phyloP scores from a whole-genome alignment of 345 rosid species.

The Citrus hindsii region DNA sequence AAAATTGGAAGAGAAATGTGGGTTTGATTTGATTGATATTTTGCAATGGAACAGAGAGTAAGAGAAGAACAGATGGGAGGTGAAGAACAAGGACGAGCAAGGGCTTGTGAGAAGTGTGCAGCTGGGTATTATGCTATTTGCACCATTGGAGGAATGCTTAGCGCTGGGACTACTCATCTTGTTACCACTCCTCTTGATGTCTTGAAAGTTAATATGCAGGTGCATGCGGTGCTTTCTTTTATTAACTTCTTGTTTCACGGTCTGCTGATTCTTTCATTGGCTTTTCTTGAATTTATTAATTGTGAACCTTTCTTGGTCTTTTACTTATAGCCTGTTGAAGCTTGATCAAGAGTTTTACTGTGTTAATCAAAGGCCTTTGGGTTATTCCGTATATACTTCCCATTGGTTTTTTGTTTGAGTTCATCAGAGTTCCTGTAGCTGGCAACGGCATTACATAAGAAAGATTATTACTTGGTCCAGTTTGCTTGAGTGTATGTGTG shows the following conservation, averaged over 20 bases:
- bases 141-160: slow-evolving; percentile 51
- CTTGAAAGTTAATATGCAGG: slow-evolving; percentile 72
- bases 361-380: not conserved
- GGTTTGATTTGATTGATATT: slow-evolving; percentile 7
- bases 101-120: slow-evolving; percentile 31
- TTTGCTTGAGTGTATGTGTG: not conserved
- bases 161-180: slow-evolving; percentile 63
- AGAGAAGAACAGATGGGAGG: slow-evolving; percentile 3
- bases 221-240: not conserved
- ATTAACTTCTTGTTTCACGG: not conserved
- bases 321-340: not conserved
- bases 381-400: not conserved
- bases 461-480: not conserved
- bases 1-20: not conserved
- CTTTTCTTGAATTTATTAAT: too few relatives aligned
- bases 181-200: slow-evolving; percentile 62
- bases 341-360: not conserved
- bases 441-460: not conserved
- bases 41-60: not conserved
- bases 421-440: not conserved
- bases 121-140: slow-evolving; percentile 53
- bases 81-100: slow-evolving; percentile 13
- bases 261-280: too few relatives aligned
- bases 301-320: not conserved
- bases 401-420: not conserved